Conservation (phyloP, 169 alveolate genomes). For the Eimeria tenella region DNA sequence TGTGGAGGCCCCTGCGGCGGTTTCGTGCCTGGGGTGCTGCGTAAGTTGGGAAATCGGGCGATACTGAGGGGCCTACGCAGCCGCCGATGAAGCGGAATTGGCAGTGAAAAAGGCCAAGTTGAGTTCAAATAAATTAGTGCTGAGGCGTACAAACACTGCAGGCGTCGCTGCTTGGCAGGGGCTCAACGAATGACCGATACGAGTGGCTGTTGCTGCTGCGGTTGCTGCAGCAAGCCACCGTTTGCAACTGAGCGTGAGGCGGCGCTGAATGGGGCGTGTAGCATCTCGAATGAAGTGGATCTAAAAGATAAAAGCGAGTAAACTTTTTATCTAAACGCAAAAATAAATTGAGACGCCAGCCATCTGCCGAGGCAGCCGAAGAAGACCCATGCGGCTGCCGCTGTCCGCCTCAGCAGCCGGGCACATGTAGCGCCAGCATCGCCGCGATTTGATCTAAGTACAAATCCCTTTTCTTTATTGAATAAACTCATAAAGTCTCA, state of each 20-base stretch:
- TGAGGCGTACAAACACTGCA: not conserved
- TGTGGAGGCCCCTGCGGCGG: no score
- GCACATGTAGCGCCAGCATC: not conserved
- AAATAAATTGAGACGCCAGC: constrained; percentile 2
- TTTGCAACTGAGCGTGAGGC: not conserved
- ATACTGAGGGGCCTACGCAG: no score
- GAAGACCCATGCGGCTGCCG: constrained; percentile 41
- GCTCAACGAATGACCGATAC: no score
- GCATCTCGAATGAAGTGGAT: not conserved
- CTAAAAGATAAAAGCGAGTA: not conserved
- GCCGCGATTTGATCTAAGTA: no score
- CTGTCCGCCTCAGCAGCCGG: constrained; percentile 64
- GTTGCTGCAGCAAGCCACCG: constrained; percentile 17
- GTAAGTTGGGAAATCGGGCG: no score
- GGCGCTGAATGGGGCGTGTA: not conserved
- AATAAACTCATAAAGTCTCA: not conserved
- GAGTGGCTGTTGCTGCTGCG: not conserved
- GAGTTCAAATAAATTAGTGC: no score
- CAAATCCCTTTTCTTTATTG: no score
- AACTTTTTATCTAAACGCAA: not conserved
- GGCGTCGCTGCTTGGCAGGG: no score
- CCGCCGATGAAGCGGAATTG: no score
- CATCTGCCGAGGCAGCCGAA: constrained; percentile 33
- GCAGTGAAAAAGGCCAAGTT: no score
- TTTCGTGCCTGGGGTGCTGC: no score